phyloP scores from a whole-genome alignment of 2,329 filamentous ascomycete species.

The Penicillium sp. region DNA sequence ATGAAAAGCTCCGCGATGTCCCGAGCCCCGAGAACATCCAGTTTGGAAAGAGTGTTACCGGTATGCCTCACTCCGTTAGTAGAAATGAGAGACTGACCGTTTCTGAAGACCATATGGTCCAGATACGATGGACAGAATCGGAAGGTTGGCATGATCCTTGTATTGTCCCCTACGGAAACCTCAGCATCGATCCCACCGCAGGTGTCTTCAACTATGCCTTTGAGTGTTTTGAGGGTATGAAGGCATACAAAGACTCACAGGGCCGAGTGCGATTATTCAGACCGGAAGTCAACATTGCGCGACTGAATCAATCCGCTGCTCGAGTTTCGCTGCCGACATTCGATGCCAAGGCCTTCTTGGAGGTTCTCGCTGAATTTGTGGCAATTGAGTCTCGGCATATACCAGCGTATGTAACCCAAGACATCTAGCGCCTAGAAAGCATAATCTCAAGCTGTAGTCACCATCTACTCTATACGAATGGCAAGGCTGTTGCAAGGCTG shows the following conservation, averaged over 20 bases:
- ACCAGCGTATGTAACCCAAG: too few species aligned
- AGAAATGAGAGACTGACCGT: too few species aligned
- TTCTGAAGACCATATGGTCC: conserved; percentile 74
- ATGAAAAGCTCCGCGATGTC: too few species aligned
- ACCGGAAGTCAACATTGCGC: conserved; percentile 65
- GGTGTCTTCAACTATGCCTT: conserved; percentile 80
- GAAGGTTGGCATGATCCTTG: conserved; percentile 70
- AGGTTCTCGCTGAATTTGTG: conserved; percentile 65
- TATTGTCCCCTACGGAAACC: conserved; percentile 59
- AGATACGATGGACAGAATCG: conserved; percentile 62
- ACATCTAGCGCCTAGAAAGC: too few species aligned
- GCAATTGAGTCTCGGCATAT: conserved; percentile 8
- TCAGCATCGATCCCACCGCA: conserved; percentile 65
- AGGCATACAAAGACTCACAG: conserved; percentile 67
- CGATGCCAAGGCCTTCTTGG: conserved; percentile 67
- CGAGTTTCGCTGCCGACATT: conserved; percentile 75
- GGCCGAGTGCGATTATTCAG: conserved; percentile 72
- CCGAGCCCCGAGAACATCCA: too few species aligned
- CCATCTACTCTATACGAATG: too few species aligned
- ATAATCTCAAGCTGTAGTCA: too few species aligned
- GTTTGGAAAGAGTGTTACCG: too few species aligned
- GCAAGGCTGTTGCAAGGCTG: too few species aligned
- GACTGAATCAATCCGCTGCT: conserved; percentile 54
- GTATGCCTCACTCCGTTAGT: too few species aligned
- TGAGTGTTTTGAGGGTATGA: conserved; percentile 82